These are phyloP conservation scores for Davidsoniella eucalypti DNA, from an alignment of 2,329 filamentous ascomycete genomes.

Conservation along the genomic window DNA sequence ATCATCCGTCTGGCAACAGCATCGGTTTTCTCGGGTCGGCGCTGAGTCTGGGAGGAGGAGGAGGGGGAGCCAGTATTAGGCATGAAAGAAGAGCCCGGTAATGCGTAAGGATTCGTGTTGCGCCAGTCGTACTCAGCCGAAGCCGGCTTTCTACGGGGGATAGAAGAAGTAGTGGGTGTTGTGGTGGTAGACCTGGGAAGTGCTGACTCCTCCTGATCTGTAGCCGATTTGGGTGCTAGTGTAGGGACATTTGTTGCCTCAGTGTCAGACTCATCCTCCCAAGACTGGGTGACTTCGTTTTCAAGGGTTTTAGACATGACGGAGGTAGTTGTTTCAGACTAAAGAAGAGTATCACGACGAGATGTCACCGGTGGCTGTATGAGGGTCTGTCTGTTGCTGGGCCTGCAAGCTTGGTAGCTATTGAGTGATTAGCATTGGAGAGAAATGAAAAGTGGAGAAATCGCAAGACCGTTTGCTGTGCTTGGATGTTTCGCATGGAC, in stretches of 20 bases:
- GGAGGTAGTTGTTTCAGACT: conserved; percentile 11
- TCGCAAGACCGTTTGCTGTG: neutral
- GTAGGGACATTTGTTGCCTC: conserved; percentile 16
- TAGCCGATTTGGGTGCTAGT: neutral
- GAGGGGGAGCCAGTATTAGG: neutral
- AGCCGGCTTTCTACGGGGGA: neutral
- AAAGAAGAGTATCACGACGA: neutral
- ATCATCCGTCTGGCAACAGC: conserved; percentile 83
- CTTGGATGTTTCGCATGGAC: no score
- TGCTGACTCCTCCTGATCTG: neutral
- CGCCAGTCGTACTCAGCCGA: neutral
- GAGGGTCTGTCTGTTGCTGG: neutral
- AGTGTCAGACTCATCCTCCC: conserved; percentile 40
- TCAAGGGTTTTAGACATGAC: conserved; percentile 13
- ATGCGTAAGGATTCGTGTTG: neutral
- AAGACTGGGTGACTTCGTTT: conserved; percentile 25
- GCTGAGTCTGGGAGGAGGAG: neutral
- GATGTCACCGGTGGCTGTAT: neutral
- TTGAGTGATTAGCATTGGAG: neutral
- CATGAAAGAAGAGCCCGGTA: neutral
- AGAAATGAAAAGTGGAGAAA: neutral
- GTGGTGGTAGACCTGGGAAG: neutral
- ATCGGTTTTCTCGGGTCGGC: conserved; percentile 77
- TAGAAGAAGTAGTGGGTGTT: no score
- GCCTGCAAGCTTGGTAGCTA: neutral